These are phyloP conservation scores for Sphenostylis stenocarpa DNA, from an alignment of 306 rosid species.

Conservation along the genomic window DNA sequence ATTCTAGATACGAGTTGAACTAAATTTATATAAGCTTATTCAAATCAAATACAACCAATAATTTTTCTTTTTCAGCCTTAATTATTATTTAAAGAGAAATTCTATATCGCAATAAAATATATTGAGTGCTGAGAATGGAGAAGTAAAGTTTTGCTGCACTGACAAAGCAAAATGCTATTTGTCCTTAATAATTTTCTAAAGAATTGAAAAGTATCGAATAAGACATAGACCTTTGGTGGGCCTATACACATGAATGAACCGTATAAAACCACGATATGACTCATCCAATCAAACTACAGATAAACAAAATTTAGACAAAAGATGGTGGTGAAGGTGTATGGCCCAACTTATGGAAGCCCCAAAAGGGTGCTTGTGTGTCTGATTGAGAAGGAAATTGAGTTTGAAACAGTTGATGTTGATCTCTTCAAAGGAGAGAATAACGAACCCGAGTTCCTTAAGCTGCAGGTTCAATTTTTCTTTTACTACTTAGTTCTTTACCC, in stretches of 20 bases:
- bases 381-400: constrained; percentile 53
- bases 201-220: not conserved
- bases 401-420: constrained; percentile 45
- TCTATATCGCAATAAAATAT: too few relatives aligned
- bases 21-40: too few relatives aligned
- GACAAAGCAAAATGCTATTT: too few relatives aligned
- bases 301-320: not conserved
- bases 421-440: constrained; percentile 48
- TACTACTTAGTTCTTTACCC: too few relatives aligned
- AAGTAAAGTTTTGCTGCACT: too few relatives aligned
- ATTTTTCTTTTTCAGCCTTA: too few relatives aligned
- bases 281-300: not conserved
- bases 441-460: constrained; percentile 51
- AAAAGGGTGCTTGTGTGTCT: constrained; percentile 52
- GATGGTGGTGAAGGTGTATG: constrained; percentile 55
- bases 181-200: not conserved
- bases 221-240: not conserved
- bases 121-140: too few relatives aligned
- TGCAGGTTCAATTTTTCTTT: constrained; percentile 40
- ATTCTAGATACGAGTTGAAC: too few relatives aligned
- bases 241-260: too few relatives aligned
- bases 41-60: too few relatives aligned
- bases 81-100: too few relatives aligned
- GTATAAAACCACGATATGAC: not conserved
- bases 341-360: constrained; percentile 44